Conservation (phyloP, 2,329 filamentous ascomycete species). For the Seiridium unicorne region DNA sequence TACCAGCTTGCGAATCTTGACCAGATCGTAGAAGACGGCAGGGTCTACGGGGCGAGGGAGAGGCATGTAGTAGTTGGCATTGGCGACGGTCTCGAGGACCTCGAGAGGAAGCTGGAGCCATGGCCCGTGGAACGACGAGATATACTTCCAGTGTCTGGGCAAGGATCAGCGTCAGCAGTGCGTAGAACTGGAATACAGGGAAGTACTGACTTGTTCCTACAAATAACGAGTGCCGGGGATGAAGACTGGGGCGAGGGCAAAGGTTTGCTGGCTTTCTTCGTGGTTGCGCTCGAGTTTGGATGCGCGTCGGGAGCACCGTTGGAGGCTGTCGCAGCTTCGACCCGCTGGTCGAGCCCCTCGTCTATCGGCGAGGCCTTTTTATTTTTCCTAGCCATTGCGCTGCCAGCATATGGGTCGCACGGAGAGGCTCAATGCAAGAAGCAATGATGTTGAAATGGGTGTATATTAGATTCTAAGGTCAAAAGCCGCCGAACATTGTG, state of each 20-base stretch:
- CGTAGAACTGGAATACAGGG: not conserved
- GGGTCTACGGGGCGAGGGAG: slow-evolving; percentile 76
- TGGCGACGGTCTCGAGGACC: slow-evolving; percentile 74
- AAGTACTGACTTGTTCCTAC: slow-evolving; percentile 65
- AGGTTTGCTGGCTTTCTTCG: slow-evolving; percentile 15
- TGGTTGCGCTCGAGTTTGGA: slow-evolving; percentile 17
- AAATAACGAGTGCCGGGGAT: slow-evolving; percentile 56
- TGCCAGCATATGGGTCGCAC: not conserved
- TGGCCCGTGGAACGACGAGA: slow-evolving; percentile 78
- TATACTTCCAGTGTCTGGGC: slow-evolving; percentile 77
- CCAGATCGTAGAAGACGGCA: slow-evolving; percentile 77
- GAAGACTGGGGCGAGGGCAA: slow-evolving; percentile 20
- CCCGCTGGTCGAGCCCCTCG: slow-evolving; percentile 21
- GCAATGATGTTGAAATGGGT: not conserved
- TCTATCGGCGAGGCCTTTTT: slow-evolving; percentile 33
- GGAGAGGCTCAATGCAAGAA: not conserved
- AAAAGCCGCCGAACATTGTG: too few relatives aligned
- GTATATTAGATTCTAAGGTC: too few relatives aligned
- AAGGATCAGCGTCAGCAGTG: not conserved
- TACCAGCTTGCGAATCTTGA: slow-evolving; percentile 77
- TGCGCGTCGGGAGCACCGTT: not conserved
- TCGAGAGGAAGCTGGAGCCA: slow-evolving; percentile 81
- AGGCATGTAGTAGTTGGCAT: slow-evolving; percentile 76
- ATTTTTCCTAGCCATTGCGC: slow-evolving; percentile 46
- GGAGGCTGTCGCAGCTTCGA: slow-evolving; percentile 10